These are phyloP conservation scores for Saccharomycopsis crataegensis DNA, from an alignment of 1,139 yeast genomes.

Conservation along the genomic window DNA sequence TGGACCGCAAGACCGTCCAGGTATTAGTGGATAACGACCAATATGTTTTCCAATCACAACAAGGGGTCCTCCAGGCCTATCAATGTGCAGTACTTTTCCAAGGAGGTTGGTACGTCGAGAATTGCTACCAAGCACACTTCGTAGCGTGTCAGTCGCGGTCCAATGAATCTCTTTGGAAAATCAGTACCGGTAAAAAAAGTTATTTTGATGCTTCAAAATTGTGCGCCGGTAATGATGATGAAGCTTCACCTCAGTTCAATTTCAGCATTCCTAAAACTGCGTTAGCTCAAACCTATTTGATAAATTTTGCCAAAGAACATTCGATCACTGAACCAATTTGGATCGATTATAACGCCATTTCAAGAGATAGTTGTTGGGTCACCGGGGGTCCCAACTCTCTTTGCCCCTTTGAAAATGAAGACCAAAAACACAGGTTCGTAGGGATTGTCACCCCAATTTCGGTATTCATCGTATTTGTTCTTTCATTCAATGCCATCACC, in stretches of 20 bases:
- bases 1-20: slow-evolving; percentile 21
- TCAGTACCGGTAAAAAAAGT: slow-evolving; percentile 30
- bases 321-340: slow-evolving; percentile 40
- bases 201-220: slow-evolving; percentile 47
- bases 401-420: slow-evolving; percentile 67
- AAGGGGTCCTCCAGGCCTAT: slow-evolving; percentile 30
- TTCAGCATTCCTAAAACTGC: slow-evolving; percentile 57
- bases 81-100: slow-evolving; percentile 53
- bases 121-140: slow-evolving; percentile 50
- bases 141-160: slow-evolving; percentile 48
- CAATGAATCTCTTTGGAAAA: slow-evolving; percentile 41
- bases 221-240: slow-evolving; percentile 42
- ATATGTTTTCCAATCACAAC: slow-evolving; percentile 4
- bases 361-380: slow-evolving; percentile 75
- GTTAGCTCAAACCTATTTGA: slow-evolving; percentile 34
- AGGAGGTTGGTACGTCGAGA: slow-evolving; percentile 50
- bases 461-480: slow-evolving; percentile 44
- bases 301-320: slow-evolving; percentile 22
- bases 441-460: slow-evolving; percentile 62
- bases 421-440: slow-evolving; percentile 50
- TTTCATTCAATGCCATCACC: slow-evolving; percentile 34
- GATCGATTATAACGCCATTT: slow-evolving; percentile 79
- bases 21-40: slow-evolving; percentile 19
- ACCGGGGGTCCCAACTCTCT: slow-evolving; percentile 70
- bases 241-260: slow-evolving; percentile 4